Evolutionary conservation across 2,329 filamentous ascomycete species (phyloP), one percentile per base, ranked within the genome.

Genomic region (Fusarium caatingaense): DNA sequence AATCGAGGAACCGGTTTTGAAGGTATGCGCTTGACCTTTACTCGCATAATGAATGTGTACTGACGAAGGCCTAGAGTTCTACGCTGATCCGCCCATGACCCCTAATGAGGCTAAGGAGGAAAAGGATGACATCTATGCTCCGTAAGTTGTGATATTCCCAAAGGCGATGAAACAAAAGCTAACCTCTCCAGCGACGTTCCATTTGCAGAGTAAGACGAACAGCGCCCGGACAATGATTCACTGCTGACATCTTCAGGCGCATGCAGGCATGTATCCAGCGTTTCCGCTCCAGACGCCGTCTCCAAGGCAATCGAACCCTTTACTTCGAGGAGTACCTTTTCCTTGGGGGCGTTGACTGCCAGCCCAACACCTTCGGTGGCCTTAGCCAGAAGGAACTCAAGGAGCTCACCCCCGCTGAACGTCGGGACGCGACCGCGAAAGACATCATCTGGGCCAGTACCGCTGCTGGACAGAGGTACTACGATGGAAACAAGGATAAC

Each of bases 211-310:
- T 91, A 83, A 16, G 53, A 10, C 15, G 3, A 10, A 9, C 28
- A 18, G 6, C 1, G 10, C 11, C 27, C 21, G 20, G 40, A 40
- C 9, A 16, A 44, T 46, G 23, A 27, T 13, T 9, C 42, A 65
- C 8, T 61, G 51, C 68, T 78, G 47, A 71, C 65, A 56, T 64
- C 20, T 23, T 1, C 11, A 92, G 91, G 59, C 93, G 96, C 48
- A 93, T 98, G 42, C 91, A 98, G 76, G 87, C 90, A 27, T 96
- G 93, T 48, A 92, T 98, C 57, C 90, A 94, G 71, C 91, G 93
- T 16, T 99, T 91, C 81, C 89, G 92, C 66, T 85, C 88, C 37
- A 92, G 90, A 48, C 91, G 94, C 32, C 94, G 92, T 69, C 87
- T 97, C 62, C 87, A 92, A 62, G 79, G 83, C 15, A 83, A 88